Base-by-base conservation (phyloP, 2,329 filamentous ascomycete species). In the Cadophora sp. region DNA sequence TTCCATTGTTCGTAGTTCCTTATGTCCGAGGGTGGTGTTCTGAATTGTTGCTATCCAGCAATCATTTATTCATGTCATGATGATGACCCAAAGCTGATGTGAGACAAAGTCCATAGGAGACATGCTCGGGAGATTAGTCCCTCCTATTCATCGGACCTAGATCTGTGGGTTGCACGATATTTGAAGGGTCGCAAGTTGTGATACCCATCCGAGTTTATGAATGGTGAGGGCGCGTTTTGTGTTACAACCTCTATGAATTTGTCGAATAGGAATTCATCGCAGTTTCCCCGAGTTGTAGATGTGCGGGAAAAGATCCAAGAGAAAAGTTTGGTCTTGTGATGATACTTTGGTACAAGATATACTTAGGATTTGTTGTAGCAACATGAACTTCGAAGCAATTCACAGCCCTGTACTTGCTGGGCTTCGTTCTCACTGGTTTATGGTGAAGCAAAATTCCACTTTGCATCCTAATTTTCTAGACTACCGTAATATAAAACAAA, bases 161-260 rank as follows among this genome's bases (percentile, higher is more conserved):
- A 62, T 62, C 27, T 22, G n/a, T 39, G 45, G 59, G 59, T 62
- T 51, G 59, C 47, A 62, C 59, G 30, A 39, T 61, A 14, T 39
- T 39, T 27, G 14, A 50, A 51, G 24, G 59, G 45, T 51, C 30
- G 22, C 16, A 48, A 36, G 41, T 51, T n/a, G 59, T 62, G 59
- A 51, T 41, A 41, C 59, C 59, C 47, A 39, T 27, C 45, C n/a
- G 20, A 41, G 45, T 27, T 51, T 22, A 8, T 62, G 13, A 62
- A 51, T 50, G 47, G 59, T 41, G 33, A 51, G 45, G 16, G n/a
- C 30, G 13, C 48, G 24, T 45, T 36, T 59, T 45, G 24, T 45
- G 39, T 45, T 59, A n/a, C 39, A 30, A 45, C 56, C 56, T 33
- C 24, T 20, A n/a, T 45, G 30, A 3, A 4, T 43, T 24, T 48